Evolutionary conservation across 345 rosid genomes (phyloP), one percentile per base, ranked within the genome.

Genomic region (Salix suchowensis): DNA sequence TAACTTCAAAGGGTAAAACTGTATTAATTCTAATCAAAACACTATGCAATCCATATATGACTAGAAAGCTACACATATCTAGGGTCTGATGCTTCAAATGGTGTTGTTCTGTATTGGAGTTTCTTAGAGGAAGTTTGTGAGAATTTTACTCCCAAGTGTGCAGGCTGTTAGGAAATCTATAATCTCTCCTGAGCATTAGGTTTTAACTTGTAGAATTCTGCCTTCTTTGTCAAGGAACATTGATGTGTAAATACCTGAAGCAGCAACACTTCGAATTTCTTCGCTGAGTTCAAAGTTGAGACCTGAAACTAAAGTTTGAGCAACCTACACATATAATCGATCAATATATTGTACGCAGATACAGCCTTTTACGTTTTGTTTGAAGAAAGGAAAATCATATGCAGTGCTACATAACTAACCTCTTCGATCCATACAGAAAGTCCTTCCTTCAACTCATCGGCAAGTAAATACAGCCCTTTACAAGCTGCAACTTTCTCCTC

Each of bases 281-380:
- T 50, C 75, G 46, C 50, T 48, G 44, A 46, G 19, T 10, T 65
- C 52, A 36, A 64, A 77, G 6, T 34, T 71, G 34, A 71, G 65
- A 71, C 65, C 71, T 32, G 80, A 70, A 71, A 77, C 71, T 52
- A 77, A 46, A 71, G 75, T 50, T n/a, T 39, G 65, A 71, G 80
- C 80, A 46, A 71, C 80, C 80, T 77, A 37, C 65, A 65, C 19
- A 77, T 13, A 16, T 44, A 39, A 8, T n/a, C 36, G 6, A 40
- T 12, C 26, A 6, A 37, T 68, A 39, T 26, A 30, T 54, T 54
- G 60, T 2, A 21, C 19, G 60, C 21, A 6, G 21, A 8, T 44
- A 44, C 50, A 44, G 50, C 50, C 42, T 32, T 18, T 11, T 28
- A 21, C 18, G 24, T 67, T 67, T 54, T 4, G 16, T 16, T 6